Base-by-base conservation (phyloP, 768 basidiomycete species). In the Suillus ampliporus region DNA sequence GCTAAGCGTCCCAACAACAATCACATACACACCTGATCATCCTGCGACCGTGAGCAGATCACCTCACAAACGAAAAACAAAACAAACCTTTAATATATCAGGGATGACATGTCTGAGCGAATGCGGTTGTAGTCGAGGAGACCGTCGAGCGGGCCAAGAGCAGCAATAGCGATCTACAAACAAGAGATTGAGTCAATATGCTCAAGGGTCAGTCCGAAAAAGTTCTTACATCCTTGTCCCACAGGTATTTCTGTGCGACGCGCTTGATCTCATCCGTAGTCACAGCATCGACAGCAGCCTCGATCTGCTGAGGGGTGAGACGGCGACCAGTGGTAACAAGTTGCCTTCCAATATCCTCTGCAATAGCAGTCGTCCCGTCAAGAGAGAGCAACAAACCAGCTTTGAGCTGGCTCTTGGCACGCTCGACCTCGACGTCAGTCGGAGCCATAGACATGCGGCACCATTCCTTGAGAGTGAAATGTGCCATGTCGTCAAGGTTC, bases 321-420 rank as follows among this genome's bases (percentile, higher is more conserved):
- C 97, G 84, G 66, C 84, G 89, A 60, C 97, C 97, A 65, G 89
- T 94, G 38, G 97, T 99, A 64, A 99, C 93, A 64, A 99, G 84
- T 75, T 98, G 97, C 69, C 96, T 83, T n/a, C 97, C 97, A 77
- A 99, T 95, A 72, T 99, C 97, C 82, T 99, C 97, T 38, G 97
- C 97, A 65, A 96, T 86, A 58, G 95, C 94, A 37, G 95, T 98
- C 19, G 94, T 91, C n/a, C 97, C 97, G 70, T 99, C 97, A 47
- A 99, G 82, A 62, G 89, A 84, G 56, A 99, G 86, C 47, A 99
- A 82, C 67, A 99, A 80, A 61, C 89, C 91, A 58, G 97, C 96
- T 84, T 99, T 99, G 69, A 99, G 88, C 80, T 99, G 97, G 73
- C 92, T 95, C 86, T 99, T 99, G 57, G 97, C 95, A 52, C 97